Base-by-base conservation (phyloP, 1,284 basidiomycete genomes). In the Pholiota adiposa region DNA sequence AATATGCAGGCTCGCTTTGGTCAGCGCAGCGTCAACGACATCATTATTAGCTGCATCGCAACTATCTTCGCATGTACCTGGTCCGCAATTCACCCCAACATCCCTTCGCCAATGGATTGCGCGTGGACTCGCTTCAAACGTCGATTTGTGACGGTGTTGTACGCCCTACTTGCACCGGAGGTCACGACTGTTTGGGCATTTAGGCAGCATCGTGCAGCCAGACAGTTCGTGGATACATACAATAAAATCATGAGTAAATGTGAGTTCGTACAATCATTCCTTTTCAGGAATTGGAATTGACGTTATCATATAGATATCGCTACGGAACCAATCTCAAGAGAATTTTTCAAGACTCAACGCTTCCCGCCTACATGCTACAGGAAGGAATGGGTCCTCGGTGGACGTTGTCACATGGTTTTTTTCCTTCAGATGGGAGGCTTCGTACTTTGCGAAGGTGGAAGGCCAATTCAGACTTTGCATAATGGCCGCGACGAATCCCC, bases 361-460 rank as follows among this genome's bases (percentile, higher is more conserved):
- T 11, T 11, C 29, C 5, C 29, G 29, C 29, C 29, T n/a, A n/a
- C n/a, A n/a, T n/a, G n/a, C n/a, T n/a, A n/a, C n/a, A 11, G 29
- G n/a, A 18, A n/a, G n/a, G 38, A 40, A 46, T 40, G 31, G 29
- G 33, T 12, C 19, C 36, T 19, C 16, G 33, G 23, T 72, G 70
- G 70, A 67, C 65, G 4, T 54, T 50, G 43, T 63, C 68, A 0
- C 71, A 71, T 56, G 66, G 62, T 0, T 69, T 66, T n/a, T 53
- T 72, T 72, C 18, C 56, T 64, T 4, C 51, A 65, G 21, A 72
- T 72, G 70, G 71, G 71, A 8, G 71, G 71, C n/a, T 71, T 70
- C 38, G 55, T 67, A 21, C 44, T 67, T 12, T 51, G 59, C 19
- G 51, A 65, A 19, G 58, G 61, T 5, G 54, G 46, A 0, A 44